Evolutionary conservation across 2,329 filamentous ascomycete genomes (phyloP).

Genomic region (Colletotrichum viniferum): DNA sequence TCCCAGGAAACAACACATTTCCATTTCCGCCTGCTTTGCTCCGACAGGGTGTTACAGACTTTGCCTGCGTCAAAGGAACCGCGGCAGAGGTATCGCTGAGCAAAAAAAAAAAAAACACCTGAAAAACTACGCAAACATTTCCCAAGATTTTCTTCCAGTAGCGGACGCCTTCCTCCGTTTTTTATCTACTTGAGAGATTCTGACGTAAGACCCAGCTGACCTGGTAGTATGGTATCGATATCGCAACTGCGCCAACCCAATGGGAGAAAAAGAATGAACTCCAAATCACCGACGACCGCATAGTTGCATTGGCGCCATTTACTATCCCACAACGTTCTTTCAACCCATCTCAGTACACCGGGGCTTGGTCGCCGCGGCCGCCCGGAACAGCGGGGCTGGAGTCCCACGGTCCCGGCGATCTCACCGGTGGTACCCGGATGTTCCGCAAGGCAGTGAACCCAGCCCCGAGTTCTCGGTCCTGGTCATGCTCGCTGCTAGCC

Average conservation of each 20-base stretch:
- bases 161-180: not conserved
- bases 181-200: not conserved
- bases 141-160: not conserved
- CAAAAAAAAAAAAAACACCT: not conserved
- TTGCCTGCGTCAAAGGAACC: not conserved
- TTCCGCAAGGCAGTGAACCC: constrained; percentile 19
- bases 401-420: constrained; percentile 18
- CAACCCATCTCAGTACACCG: constrained; percentile 10
- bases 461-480: constrained; percentile 11
- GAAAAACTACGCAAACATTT: not conserved
- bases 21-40: not conserved
- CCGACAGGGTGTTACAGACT: not conserved
- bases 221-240: constrained; percentile 15
- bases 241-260: constrained; percentile 9
- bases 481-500: constrained; percentile 21
- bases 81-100: constrained; percentile 16
- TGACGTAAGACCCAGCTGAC: not conserved
- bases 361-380: constrained; percentile 13
- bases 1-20: not conserved
- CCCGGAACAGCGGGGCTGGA: constrained; percentile 8
- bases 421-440: constrained; percentile 16
- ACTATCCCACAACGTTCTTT: not conserved
- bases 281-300: not conserved
- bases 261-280: not conserved
- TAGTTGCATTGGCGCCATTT: not conserved